Base-by-base conservation (phyloP, 768 basidiomycete species). In the Gymnopilus dilepis region DNA sequence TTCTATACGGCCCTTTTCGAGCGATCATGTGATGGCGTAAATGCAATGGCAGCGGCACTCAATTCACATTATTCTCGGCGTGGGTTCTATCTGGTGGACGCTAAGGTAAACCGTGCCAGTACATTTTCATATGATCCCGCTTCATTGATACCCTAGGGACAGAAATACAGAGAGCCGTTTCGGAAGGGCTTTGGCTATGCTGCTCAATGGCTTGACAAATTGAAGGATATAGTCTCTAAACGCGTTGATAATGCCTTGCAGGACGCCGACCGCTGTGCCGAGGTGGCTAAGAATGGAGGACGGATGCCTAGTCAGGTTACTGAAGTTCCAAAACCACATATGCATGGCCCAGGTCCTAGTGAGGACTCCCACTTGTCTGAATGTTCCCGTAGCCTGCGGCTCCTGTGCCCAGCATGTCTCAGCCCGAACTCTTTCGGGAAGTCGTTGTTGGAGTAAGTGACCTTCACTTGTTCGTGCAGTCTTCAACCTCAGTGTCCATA, bases 1-100 rank as follows among this genome's bases (percentile, higher is more conserved):
- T 77, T 78, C 54, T 78, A 77, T 56, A 57, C 43, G 0, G 67
- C 72, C 1, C 60, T 78, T 1, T 80, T 80, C 41, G 72, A 79
- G 56, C 62, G 68, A 0, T 77, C 78, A 0, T 78, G 76, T 19
- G 71, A 80, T 56, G 76, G 76, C 3, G 65, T 78, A 37, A 68
- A 71, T 41, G 74, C 67, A 0, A 40, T 74, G 28, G 65, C 75
- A 0, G 40, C 47, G 13, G 71, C 74, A 0, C 62, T 78, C 2
- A 71, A 70, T 22, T 67, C 63, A 0, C 72, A 74, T 48, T 79
- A 80, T 43, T 56, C 30, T 9, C 47, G 65, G 13, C 66, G 72
- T 1, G 74, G 74, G 0, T 77, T 67, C 47, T 22, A 41, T 42
- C 43, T 63, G 15, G 3, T 41, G 0, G 65, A 72, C 37, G 11